Percentiles rank a stretch among this genome's conserved stretches.
Evolutionary conservation across 176 grass and related monocot genomes (phyloP).

Genomic region (Hordeum vulgare): DNA sequence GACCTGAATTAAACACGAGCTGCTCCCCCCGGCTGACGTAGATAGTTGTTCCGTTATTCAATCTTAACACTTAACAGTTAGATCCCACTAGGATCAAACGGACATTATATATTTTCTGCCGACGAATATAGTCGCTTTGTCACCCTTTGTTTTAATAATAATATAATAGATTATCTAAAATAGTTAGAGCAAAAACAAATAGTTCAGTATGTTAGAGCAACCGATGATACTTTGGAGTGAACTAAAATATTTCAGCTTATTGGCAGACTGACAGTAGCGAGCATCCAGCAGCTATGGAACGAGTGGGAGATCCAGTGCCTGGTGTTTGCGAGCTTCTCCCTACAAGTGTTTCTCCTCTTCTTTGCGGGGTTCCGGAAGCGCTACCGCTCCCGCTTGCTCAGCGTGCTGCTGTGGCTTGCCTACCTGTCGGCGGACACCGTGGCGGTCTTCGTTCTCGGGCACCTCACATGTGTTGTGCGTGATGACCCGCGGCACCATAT

Average conservation of each 20-base stretch:
- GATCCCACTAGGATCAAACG: too few species aligned
- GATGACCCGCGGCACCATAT: not conserved
- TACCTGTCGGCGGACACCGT: slow-evolving; percentile 26
- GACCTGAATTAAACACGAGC: too few species aligned
- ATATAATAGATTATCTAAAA: too few species aligned
- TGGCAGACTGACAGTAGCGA: not conserved
- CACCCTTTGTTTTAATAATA: too few species aligned
- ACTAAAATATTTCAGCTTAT: not conserved
- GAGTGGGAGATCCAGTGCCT: slow-evolving; percentile 25
- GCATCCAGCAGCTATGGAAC: not conserved
- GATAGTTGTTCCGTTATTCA: too few species aligned
- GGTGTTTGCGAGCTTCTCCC: slow-evolving; percentile 18
- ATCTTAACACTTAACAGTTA: too few species aligned
- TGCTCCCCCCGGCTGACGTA: too few species aligned
- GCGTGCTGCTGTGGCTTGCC: not conserved
- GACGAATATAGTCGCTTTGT: too few species aligned
- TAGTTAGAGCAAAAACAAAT: too few species aligned
- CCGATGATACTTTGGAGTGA: not conserved
- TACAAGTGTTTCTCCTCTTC: slow-evolving; percentile 30
- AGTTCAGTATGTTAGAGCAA: not conserved
- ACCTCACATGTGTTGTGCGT: not conserved
- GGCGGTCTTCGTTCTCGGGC: slow-evolving; percentile 16
- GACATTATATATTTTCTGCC: too few species aligned
- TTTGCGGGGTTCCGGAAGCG: slow-evolving; percentile 24
- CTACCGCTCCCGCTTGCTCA: not conserved